Evolutionary conservation across 352 stramenopile species (phyloP).

Genomic region (Phytopythium helicoides): DNA sequence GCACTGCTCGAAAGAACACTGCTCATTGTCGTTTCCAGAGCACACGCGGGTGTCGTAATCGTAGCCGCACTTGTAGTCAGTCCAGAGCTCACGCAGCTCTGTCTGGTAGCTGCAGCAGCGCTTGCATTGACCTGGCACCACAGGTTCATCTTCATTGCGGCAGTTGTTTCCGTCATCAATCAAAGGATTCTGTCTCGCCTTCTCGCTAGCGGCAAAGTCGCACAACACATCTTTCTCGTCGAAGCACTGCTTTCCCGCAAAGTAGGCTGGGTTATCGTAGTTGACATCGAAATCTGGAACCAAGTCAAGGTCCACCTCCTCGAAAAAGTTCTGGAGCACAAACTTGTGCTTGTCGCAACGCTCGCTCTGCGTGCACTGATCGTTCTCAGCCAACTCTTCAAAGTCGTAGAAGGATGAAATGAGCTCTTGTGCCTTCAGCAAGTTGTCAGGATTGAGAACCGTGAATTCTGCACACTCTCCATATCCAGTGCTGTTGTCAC

Average conservation of each 20-base stretch:
- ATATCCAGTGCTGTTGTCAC: conserved; percentile 17
- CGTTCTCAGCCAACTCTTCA: conserved; percentile 35
- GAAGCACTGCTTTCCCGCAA: conserved; percentile 31
- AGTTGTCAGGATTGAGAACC: conserved; percentile 19
- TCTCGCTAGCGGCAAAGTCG: conserved; percentile 17
- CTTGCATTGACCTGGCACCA: conserved; percentile 31
- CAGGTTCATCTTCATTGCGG: conserved; percentile 29
- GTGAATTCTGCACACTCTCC: conserved; percentile 27
- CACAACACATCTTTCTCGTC: conserved; percentile 14
- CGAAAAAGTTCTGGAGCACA: conserved; percentile 41
- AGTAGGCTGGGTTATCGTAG: conserved; percentile 14
- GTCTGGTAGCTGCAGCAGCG: conserved; percentile 48
- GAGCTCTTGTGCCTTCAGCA: conserved; percentile 20
- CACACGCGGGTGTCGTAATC: conserved; percentile 42
- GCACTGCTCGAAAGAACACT: conserved; percentile 54
- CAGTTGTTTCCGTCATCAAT: conserved; percentile 6
- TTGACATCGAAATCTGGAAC: neutral
- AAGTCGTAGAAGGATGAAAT: conserved; percentile 42
- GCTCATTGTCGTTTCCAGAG: conserved; percentile 20
- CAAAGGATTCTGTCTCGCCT: conserved; percentile 38
- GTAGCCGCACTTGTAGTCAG: conserved; percentile 57
- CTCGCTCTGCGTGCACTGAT: conserved; percentile 37
- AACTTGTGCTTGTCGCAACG: conserved; percentile 46
- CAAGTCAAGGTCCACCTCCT: conserved; percentile 2
- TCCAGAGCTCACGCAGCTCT: conserved; percentile 53